These are phyloP conservation scores for Eutypella sp. DNA, from an alignment of 2,329 filamentous ascomycete genomes.

Conservation along the genomic window DNA sequence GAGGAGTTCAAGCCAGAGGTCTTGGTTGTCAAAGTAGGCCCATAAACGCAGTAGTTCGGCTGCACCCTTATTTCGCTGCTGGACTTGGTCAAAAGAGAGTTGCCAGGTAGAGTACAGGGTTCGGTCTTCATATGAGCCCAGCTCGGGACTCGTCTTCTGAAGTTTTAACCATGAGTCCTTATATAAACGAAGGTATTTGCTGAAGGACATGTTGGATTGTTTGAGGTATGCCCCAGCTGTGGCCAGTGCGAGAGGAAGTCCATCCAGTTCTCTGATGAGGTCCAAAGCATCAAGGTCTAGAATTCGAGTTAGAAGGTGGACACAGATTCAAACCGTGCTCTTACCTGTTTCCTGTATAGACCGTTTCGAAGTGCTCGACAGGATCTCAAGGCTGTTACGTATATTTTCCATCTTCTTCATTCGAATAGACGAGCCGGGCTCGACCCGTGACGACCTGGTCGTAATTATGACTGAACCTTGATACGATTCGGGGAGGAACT, in stretches of 20 bases:
- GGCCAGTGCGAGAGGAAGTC: constrained; percentile 41
- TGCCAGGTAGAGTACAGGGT: constrained; percentile 33
- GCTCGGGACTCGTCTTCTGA: constrained; percentile 23
- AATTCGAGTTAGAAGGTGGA: constrained; percentile 1
- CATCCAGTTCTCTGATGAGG: constrained; percentile 33
- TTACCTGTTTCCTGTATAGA: constrained; percentile 20
- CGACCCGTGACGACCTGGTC: constrained; percentile 28
- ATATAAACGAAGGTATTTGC: constrained; percentile 36
- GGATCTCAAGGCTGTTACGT: constrained; percentile 26
- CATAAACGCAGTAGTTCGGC: constrained; percentile 9
- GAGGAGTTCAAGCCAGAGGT: constrained; percentile 11
- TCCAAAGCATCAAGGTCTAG: constrained; percentile 24
- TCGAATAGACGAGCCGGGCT: too few relatives aligned
- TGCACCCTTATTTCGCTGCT: constrained; percentile 21
- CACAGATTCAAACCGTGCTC: constrained; percentile 4
- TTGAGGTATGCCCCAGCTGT: constrained; percentile 40
- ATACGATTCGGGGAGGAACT: constrained; percentile 25
- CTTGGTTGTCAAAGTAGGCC: constrained; percentile 12
- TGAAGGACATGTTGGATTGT: constrained; percentile 29
- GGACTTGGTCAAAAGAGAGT: constrained; percentile 33
- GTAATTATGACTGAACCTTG: constrained; percentile 39
- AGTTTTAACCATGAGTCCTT: constrained; percentile 31
- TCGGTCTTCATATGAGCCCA: constrained; percentile 27
- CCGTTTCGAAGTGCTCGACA: constrained; percentile 23
- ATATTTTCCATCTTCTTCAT: constrained; percentile 28